phyloP scores from a whole-genome alignment of 202 grass and related monocot genomes.

The Zoysia matrella region DNA sequence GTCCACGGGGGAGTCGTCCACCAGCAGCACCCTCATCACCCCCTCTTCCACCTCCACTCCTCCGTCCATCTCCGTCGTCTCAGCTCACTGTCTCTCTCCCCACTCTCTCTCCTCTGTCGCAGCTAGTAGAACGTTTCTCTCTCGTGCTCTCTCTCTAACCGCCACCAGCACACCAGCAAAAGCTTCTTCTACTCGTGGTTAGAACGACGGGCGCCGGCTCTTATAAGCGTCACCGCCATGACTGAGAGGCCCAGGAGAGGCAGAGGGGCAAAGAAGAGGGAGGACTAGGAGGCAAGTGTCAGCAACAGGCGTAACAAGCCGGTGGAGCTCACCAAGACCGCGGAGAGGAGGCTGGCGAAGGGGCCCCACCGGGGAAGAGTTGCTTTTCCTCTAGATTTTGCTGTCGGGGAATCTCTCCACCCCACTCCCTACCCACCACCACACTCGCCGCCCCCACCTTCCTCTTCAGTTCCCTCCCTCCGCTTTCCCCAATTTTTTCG shows the following conservation, averaged over 20 bases:
- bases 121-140: not conserved
- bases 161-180: not conserved
- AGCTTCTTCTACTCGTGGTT: not conserved
- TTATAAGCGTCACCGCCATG: constrained; percentile 30
- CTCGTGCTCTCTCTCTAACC: not conserved
- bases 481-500: too few relatives aligned
- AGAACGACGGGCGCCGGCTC: constrained; percentile 3
- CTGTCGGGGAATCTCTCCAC: constrained; percentile 86
- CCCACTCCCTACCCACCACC: not conserved
- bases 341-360: not conserved
- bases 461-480: not conserved
- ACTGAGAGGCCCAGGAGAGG: not conserved
- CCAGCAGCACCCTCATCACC: constrained; percentile 84
- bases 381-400: constrained; percentile 76
- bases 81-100: not conserved
- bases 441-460: too few relatives aligned
- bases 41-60: constrained; percentile 32
- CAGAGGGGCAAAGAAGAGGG: not conserved
- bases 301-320: too few relatives aligned
- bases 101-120: not conserved
- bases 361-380: not conserved
- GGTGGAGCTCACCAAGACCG: too few relatives aligned
- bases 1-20: constrained; percentile 96
- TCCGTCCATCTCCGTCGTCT: constrained; percentile 35
- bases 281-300: too few relatives aligned